A percentile compares a stretch with the other conserved stretches of the same genome.
These are phyloP conservation scores for Alliaria petiolata DNA, from an alignment of 345 rosid species.

Conservation along the genomic window DNA sequence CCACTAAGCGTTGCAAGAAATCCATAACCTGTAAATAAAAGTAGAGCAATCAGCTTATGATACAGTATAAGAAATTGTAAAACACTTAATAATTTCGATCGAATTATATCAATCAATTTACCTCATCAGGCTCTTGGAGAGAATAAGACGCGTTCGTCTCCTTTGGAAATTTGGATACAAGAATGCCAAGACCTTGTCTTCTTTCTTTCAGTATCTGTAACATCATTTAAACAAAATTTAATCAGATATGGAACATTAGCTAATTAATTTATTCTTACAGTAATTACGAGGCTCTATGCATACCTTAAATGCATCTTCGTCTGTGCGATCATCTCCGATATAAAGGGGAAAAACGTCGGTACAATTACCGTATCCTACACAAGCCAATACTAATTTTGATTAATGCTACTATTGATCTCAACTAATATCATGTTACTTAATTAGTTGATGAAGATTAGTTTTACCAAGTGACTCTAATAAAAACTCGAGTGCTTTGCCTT, in stretches of 20 bases:
- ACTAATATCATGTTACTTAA: neutral
- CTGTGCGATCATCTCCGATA: conserved; percentile 94
- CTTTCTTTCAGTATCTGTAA: conserved; percentile 62
- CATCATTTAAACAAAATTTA: neutral
- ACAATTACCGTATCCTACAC: conserved; percentile 73
- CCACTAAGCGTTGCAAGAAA: conserved; percentile 60
- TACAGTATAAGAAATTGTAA: neutral
- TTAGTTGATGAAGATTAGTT: neutral
- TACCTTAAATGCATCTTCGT: conserved; percentile 99
- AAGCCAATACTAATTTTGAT: neutral
- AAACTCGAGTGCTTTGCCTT: conserved; percentile 97
- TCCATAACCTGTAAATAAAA: conserved; percentile 54
- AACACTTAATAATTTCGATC: neutral
- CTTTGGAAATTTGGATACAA: conserved; percentile 86
- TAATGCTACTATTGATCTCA: neutral
- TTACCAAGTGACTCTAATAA: conserved; percentile 87
- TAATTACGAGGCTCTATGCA: neutral
- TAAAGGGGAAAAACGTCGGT: conserved; percentile 81
- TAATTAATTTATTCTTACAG: neutral
- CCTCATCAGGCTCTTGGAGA: conserved; percentile 73
- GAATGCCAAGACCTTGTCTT: conserved; percentile 88
- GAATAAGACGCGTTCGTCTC: conserved; percentile 91
- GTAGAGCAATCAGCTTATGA: neutral
- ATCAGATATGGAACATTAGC: neutral
- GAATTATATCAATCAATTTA: neutral